Evolutionary conservation across 2,329 filamentous ascomycete genomes (phyloP), one percentile per base, ranked within the genome.

Genomic region (Ophiosphaerella herpotricha): DNA sequence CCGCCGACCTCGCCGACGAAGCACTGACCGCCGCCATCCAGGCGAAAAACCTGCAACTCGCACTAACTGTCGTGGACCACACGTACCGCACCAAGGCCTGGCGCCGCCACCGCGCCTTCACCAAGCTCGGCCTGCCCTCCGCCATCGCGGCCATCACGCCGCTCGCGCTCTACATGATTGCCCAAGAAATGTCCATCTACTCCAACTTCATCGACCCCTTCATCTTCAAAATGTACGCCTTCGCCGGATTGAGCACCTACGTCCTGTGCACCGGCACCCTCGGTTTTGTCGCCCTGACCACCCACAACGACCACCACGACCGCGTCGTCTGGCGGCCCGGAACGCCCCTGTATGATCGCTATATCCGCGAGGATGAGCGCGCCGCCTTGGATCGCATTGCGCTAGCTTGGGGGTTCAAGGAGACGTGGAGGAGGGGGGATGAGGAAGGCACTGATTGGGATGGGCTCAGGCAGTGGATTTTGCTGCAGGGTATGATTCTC

Each of bases 361-460:
- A 92, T 89, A 73, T 96, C 46, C 82, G 90, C 31, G 94, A 97
- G 71, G 91, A 96, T 57, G 92, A 99, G 78, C 82, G 94, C 21
- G 89, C 87, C 3, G 91, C 91, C 1, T 78, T 96, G 57, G 94
- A 99, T 76, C 86, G 84, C 66, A 84, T 99, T 49, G 91, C 92
- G 1, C 84, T 87, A 58, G 88, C 90, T 0, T 99, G 94, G 90
- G 94, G 94, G 0, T 99, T 97, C 75, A 87, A 88, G 64, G 90
- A 96, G 70, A 75, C 79, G 24, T 86, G 84, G 77, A 85, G 87
- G 69, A 83, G 89, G 67, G 94, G 94, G 1, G 91, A 97, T 69
- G 94, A 99, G 75, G 89, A 91, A 58, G 93, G 94, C 0, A 82
- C 85, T 45, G 93, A 97, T 55, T 99, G 94, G 90, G 88, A 95